Conservation (phyloP, 2,329 filamentous ascomycete genomes). For the Purpureocillium lavendulum region DNA sequence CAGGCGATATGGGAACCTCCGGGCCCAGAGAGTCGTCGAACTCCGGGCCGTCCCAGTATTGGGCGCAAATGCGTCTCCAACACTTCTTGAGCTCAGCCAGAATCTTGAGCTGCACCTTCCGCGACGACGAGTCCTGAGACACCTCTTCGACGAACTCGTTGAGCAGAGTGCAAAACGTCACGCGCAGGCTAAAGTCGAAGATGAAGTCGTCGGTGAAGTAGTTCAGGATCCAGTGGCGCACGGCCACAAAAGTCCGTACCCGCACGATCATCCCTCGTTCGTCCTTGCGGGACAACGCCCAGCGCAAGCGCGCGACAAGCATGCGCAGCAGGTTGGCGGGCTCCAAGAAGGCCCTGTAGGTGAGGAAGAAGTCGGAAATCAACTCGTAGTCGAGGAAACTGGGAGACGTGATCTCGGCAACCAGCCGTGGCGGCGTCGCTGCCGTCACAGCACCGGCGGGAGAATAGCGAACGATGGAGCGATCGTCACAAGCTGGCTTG, state of each 20-base stretch:
- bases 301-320: conserved; percentile 75
- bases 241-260: conserved; percentile 88
- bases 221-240: conserved; percentile 96
- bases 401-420: conserved; percentile 94
- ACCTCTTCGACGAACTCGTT: conserved; percentile 59
- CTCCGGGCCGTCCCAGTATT: conserved; percentile 78
- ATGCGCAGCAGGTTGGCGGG: conserved; percentile 70
- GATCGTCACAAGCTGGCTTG: conserved; percentile 71
- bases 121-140: conserved; percentile 30
- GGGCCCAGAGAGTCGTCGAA: conserved; percentile 53
- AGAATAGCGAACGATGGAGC: conserved; percentile 75
- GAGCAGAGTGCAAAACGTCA: conserved; percentile 71
- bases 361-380: conserved; percentile 95
- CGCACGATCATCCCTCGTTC: conserved; percentile 90
- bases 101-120: conserved; percentile 66
- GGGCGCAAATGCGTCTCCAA: conserved; percentile 82
- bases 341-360: conserved; percentile 81
- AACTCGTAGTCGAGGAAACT: conserved; percentile 95
- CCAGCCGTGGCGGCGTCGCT: conserved; percentile 81
- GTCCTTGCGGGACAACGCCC: conserved; percentile 73
- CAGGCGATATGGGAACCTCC: conserved; percentile 63
- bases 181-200: conserved; percentile 62
- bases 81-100: conserved; percentile 92
- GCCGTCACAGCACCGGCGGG: conserved; percentile 69
- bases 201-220: conserved; percentile 96